Evolutionary conservation across 2,329 filamentous ascomycete genomes (phyloP), one percentile per base, ranked within the genome.

Genomic region (Sporothrix variecibatus): DNA sequence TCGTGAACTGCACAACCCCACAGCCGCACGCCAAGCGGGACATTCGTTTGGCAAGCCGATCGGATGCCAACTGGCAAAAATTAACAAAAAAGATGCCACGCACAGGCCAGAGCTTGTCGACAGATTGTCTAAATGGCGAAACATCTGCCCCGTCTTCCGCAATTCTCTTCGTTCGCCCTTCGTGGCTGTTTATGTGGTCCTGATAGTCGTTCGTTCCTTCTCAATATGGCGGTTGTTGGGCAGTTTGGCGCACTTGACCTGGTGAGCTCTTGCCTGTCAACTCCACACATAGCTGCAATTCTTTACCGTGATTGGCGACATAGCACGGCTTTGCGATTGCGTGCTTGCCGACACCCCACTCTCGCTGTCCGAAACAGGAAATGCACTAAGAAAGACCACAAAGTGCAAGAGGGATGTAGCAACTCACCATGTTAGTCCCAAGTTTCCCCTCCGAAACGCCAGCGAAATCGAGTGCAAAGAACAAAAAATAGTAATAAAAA

Each of bases 291-390:
- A 67, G 58, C 49, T 34, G 51, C 51, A 46, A 43, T 51, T 68
- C 20, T 51, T 53, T 28, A 23, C 28, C 43, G 49, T 72, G 64
- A 74, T 74, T 74, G 70, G 73, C 69, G 40, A 31, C 20, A 20
- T 12, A 62, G 34, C 23, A 28, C 62, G 43, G 62, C 34, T 69
- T 58, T 40, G 38, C 71, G 74, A 75, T 75, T 73, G 74, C 74
- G 74, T 75, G 74, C 71, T 75, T 62, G 23, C 60, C 38, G 15
- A 8, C 71, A 68, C 67, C 74, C 71, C 71, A 73, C 74, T 38
- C 64, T 51, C 46, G 40, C 65, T 62, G 49, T 20, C 74, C 71
- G 23, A 71, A 75, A 71, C 17, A 73, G 74, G 74, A 71, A 75
- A 65, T 67, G 58, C 34, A 49, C 70, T 70, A 62, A 64, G 62